These are phyloP conservation scores for Penicillium turbatum DNA, from an alignment of 495 filamentous ascomycete species.

Conservation along the genomic window DNA sequence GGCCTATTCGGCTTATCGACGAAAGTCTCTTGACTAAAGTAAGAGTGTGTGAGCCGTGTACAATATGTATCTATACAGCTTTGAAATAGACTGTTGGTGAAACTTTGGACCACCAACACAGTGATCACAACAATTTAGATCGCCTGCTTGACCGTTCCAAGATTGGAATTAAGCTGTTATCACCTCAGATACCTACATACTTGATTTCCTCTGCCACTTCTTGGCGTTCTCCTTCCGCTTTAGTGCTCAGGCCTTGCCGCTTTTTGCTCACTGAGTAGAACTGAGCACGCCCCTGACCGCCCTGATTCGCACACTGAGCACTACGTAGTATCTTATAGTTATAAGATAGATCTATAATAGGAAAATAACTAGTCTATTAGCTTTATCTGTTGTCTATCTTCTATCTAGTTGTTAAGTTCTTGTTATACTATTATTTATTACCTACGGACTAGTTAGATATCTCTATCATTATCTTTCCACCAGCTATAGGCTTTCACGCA, in stretches of 20 bases:
- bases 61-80: slow-evolving; percentile 13
- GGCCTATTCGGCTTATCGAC: slow-evolving; percentile 66
- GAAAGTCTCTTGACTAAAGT: slow-evolving; percentile 51
- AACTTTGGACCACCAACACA: not conserved
- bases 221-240: slow-evolving; percentile 11
- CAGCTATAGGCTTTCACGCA: too few species aligned
- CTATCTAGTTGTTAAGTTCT: too few species aligned
- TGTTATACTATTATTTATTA: too few species aligned
- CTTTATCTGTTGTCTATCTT: too few species aligned
- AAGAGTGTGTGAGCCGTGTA: slow-evolving; percentile 15
- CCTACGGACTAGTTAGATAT: too few species aligned
- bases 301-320: too few species aligned
- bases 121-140: not conserved
- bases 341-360: too few species aligned
- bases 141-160: too few species aligned
- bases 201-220: slow-evolving; percentile 18
- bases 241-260: slow-evolving; percentile 10
- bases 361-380: too few species aligned
- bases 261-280: slow-evolving; percentile 7
- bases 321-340: too few species aligned
- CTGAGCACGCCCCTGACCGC: not conserved
- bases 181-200: not conserved
- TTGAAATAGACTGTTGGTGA: not conserved
- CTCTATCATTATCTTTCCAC: too few species aligned
- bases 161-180: not conserved